Percentiles rank a stretch among this genome's conserved stretches.
Evolutionary conservation across 2,329 filamentous ascomycete species (phyloP).

Genomic region (Metarhizium album): DNA sequence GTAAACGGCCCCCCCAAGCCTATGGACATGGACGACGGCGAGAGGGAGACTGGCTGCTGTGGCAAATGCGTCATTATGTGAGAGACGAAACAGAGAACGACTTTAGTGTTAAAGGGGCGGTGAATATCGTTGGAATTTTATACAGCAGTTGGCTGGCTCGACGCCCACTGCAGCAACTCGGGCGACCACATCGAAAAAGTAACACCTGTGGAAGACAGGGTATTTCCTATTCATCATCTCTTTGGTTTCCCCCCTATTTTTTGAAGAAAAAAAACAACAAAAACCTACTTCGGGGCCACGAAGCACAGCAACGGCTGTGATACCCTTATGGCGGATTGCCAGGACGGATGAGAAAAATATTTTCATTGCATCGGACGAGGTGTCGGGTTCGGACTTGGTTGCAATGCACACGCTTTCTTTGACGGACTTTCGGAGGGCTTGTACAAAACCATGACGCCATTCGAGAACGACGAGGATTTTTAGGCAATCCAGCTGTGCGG

Average conservation of each 20-base stretch:
- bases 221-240: background rate
- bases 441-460: constrained; percentile 5
- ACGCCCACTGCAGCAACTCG: background rate
- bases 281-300: constrained; percentile 1
- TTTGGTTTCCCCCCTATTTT: background rate
- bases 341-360: constrained; percentile 12
- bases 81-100: constrained; percentile 15
- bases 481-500: constrained; percentile 4
- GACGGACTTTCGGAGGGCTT: constrained; percentile 5
- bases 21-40: constrained; percentile 66
- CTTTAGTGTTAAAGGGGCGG: background rate
- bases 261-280: background rate
- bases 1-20: constrained; percentile 54
- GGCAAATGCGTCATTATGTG: constrained; percentile 83
- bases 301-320: constrained; percentile 4
- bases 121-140: background rate
- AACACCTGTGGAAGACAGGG: background rate
- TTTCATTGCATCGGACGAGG: constrained; percentile 27
- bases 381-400: constrained; percentile 27
- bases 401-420: constrained; percentile 10
- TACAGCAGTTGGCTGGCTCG: background rate
- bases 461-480: constrained; percentile 1
- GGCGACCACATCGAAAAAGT: background rate
- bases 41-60: constrained; percentile 68
- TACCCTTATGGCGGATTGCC: background rate